Evolutionary conservation across 1,284 basidiomycete genomes (phyloP).

Genomic region (Peniophora sp.): DNA sequence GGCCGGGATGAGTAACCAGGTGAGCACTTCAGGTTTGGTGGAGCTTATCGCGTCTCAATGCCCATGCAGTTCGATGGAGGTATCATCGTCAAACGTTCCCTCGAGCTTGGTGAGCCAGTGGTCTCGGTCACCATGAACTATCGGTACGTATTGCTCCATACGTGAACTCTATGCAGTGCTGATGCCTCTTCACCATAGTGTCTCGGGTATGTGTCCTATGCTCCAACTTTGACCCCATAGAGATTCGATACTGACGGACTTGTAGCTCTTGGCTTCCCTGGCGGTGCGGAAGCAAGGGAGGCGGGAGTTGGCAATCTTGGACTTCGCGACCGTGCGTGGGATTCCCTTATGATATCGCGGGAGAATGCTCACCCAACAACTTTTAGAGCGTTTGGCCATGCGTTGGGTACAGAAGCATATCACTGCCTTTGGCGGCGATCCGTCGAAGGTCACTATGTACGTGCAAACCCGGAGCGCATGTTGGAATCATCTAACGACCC

Average conservation of each 20-base stretch:
- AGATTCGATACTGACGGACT: background rate
- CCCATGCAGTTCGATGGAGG: constrained; percentile 26
- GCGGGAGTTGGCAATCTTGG: constrained; percentile 49
- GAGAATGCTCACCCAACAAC: background rate
- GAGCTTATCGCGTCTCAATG: constrained; percentile 8
- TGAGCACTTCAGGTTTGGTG: too few species aligned
- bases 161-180: background rate
- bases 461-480: constrained; percentile 9
- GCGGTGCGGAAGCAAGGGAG: constrained; percentile 38
- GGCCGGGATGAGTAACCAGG: constrained; percentile 10
- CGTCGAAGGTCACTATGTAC: constrained; percentile 47
- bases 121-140: background rate
- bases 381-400: constrained; percentile 43
- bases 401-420: constrained; percentile 66
- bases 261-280: constrained; percentile 39
- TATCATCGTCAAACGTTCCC: constrained; percentile 35
- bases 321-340: constrained; percentile 39
- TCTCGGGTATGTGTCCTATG: constrained; percentile 5
- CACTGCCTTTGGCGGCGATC: constrained; percentile 54
- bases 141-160: background rate
- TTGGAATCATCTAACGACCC: background rate
- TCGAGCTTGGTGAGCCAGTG: background rate
- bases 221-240: background rate
- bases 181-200: constrained; percentile 5
- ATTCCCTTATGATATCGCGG: background rate